Conservation (phyloP, 2,329 filamentous ascomycete species). For the Ophiostoma ips region DNA sequence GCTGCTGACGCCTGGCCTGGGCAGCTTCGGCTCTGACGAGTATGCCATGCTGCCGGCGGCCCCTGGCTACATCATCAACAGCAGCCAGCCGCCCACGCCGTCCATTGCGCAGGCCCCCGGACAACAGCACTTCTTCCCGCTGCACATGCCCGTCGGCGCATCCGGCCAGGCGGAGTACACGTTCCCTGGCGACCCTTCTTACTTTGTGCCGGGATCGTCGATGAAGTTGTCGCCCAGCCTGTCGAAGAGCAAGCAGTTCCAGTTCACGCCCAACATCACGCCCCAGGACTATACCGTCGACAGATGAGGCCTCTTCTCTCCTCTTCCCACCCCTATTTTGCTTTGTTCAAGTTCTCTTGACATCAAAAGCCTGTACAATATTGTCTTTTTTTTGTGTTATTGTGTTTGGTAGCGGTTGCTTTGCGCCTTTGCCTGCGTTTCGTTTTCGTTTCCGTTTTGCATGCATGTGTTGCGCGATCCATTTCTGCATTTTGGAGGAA, state of each 20-base stretch:
- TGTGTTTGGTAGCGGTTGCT: too few relatives aligned
- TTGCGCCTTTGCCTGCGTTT: neutral
- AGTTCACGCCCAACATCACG: conserved; percentile 32
- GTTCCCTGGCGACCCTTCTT: conserved; percentile 33
- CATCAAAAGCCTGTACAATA: neutral
- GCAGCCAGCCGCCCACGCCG: conserved; percentile 36
- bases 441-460: neutral
- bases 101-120: conserved; percentile 32
- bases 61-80: conserved; percentile 33
- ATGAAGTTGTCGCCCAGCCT: conserved; percentile 20
- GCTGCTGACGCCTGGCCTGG: conserved; percentile 33
- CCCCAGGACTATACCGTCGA: conserved; percentile 26
- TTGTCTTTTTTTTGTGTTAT: neutral
- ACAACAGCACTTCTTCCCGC: conserved; percentile 25
- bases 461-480: too few relatives aligned
- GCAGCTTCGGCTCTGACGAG: conserved; percentile 31
- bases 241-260: conserved; percentile 27
- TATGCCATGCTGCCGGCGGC: conserved; percentile 24
- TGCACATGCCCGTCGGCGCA: neutral
- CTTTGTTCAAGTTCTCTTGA: too few relatives aligned
- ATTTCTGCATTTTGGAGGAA: neutral
- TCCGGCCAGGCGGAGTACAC: conserved; percentile 30
- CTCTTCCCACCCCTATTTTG: neutral
- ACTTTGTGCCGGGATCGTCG: conserved; percentile 15
- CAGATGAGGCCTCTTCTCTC: neutral